These are phyloP conservation scores for Cyclanthera cordifolia DNA, from an alignment of 306 rosid species.

Conservation along the genomic window DNA sequence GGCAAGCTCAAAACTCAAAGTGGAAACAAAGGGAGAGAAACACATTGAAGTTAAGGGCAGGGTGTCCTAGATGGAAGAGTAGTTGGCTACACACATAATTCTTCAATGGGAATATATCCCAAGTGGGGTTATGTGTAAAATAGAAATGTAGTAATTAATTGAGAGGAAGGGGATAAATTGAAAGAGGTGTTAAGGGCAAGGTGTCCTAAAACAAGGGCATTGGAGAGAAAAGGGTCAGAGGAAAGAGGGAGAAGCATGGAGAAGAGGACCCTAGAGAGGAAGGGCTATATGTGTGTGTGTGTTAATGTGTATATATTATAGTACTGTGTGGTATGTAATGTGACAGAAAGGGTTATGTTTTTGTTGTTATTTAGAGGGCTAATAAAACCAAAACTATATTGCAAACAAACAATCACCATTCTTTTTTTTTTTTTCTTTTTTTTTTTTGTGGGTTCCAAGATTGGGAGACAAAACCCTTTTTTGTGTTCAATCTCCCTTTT, in stretches of 20 bases:
- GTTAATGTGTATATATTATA: too few relatives aligned
- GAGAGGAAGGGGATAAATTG: not conserved
- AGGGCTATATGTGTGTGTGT: not conserved
- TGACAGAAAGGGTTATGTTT: not conserved
- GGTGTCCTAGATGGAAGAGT: not conserved
- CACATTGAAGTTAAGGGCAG: not conserved
- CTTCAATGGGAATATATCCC: too few relatives aligned
- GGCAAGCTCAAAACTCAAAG: not conserved
- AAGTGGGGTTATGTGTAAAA: not conserved
- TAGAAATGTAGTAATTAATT: not conserved
- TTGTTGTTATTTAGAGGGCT: too few relatives aligned
- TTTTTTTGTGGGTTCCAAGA: slow-evolving; percentile 14
- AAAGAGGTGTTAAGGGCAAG: not conserved
- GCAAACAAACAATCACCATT: not conserved
- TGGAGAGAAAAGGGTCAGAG: slow-evolving; percentile 1
- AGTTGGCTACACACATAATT: not conserved
- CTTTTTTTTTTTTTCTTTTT: slow-evolving; percentile 7
- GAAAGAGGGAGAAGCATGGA: not conserved
- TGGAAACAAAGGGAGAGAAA: not conserved
- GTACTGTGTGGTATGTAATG: not conserved
- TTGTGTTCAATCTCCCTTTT: too few relatives aligned
- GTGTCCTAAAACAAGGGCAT: not conserved
- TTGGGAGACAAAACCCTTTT: slow-evolving; percentile 17
- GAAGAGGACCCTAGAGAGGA: slow-evolving; percentile 3
- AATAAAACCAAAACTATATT: not conserved